Base-by-base conservation (phyloP, 2,329 filamentous ascomycete genomes). In the Xylaria multiplex region DNA sequence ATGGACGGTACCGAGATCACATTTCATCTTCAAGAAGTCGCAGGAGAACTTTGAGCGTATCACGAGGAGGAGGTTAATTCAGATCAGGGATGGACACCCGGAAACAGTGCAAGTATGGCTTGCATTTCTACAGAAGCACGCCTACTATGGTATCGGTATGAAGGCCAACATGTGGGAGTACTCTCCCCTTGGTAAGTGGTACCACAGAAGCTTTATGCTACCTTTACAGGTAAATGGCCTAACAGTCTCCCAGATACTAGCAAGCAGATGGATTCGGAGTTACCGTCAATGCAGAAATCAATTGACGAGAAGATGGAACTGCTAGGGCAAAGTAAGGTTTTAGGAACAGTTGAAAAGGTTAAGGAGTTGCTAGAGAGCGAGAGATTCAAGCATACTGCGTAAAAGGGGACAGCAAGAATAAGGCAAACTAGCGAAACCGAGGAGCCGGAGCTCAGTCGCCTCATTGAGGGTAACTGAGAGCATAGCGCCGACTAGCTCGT, bases 31-130 rank as follows among this genome's bases (percentile, higher is more conserved):
- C 84, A 99, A 98, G 82, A 99, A 99, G 82, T 91, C 89, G 43
- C 94, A 99, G 80, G 96, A 99, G 82, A 99, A 99, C 80, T 99
- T 97, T 76, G 95, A 98, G 82, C 87, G 96, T 61, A 90, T 96
- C 67, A 99, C 96, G 1, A 80, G 94, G 74, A 88, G 94, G 61
- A 85, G 96, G 14, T 79, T 97, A 74, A 93, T 99, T 59, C 93
- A 97, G 80, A 96, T 99, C 75, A 91, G 93, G 71, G 96, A 98
- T 76, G 96, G 93, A 0, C 86, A 97, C 75, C 90, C 93, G 0
- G 93, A 97, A 77, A 90, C 89, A 0, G 93, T 99, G 42, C 91
- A 96, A 79, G 80, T 94, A 32, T 99, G 96, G 96, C 82, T 99
- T 65, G 93, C 93, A 0, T 98, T 97, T 77, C 79, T 99, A 76